Evolutionary conservation across 176 grass and related monocot species (phyloP).

Genomic region (Hordeum vulgare): DNA sequence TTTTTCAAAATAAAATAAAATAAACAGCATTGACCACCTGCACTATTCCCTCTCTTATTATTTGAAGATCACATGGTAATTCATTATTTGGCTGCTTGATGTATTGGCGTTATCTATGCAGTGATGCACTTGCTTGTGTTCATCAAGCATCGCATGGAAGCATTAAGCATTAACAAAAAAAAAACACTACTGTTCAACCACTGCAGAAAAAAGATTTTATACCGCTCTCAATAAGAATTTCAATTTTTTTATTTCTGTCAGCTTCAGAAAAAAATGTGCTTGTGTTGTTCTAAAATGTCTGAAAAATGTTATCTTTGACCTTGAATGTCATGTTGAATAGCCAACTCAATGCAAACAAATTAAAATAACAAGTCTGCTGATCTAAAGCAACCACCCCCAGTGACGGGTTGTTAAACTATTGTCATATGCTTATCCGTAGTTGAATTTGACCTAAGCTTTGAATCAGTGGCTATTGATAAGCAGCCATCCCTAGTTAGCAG

Average conservation of each 20-base stretch:
- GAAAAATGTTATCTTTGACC: background rate
- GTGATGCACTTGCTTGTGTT: background rate
- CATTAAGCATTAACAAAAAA: background rate
- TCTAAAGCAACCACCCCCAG: background rate
- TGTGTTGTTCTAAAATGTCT: background rate
- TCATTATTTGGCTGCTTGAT: background rate
- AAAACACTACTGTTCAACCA: background rate
- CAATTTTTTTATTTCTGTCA: too few species aligned
- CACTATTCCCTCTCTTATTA: background rate
- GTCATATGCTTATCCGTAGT: background rate
- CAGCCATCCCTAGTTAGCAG: background rate
- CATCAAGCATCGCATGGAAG: background rate
- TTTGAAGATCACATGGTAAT: background rate
- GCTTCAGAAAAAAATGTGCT: background rate
- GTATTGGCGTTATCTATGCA: background rate
- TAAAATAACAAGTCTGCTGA: background rate
- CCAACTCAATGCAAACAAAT: background rate
- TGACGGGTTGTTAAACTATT: background rate
- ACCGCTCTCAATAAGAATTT: background rate
- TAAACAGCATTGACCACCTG: background rate
- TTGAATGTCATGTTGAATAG: background rate
- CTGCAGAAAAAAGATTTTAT: background rate
- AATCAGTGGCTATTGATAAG: background rate
- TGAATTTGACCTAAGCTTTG: background rate
- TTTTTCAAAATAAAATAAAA: too few species aligned